Percentiles rank a stretch among this genome's conserved stretches.
These are phyloP conservation scores for Pichia sp. DNA, from an alignment of 1,139 yeast species.

Conservation along the genomic window DNA sequence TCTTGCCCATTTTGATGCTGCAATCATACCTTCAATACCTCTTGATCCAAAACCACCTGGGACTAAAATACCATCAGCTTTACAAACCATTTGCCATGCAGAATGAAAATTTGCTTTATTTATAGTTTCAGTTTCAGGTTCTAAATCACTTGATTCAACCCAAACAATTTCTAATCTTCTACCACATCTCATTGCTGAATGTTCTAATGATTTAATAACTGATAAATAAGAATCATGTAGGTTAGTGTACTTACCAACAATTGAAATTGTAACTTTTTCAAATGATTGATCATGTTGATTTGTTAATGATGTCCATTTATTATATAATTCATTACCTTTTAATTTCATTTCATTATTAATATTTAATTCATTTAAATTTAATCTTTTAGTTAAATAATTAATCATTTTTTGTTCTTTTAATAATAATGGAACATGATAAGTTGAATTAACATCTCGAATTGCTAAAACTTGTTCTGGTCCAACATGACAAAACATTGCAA, in stretches of 20 bases:
- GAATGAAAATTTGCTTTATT: slow-evolving; percentile 79
- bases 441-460: slow-evolving; percentile 93
- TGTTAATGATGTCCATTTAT: slow-evolving; percentile 78
- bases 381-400: slow-evolving; percentile 64
- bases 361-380: slow-evolving; percentile 48
- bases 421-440: slow-evolving; percentile 93
- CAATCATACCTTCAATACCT: slow-evolving; percentile 97
- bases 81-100: slow-evolving; percentile 92
- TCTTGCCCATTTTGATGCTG: slow-evolving; percentile 97
- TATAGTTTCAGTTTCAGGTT: slow-evolving; percentile 55
- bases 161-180: slow-evolving; percentile 83
- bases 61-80: slow-evolving; percentile 94
- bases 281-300: slow-evolving; percentile 70
- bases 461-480: slow-evolving; percentile 96
- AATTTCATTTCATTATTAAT: slow-evolving; percentile 49
- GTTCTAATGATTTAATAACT: slow-evolving; percentile 92
- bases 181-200: slow-evolving; percentile 84
- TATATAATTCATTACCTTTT: slow-evolving; percentile 65
- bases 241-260: slow-evolving; percentile 95
- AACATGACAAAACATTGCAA: slow-evolving; percentile 98
- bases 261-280: slow-evolving; percentile 86
- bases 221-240: slow-evolving; percentile 92
- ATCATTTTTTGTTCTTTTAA: slow-evolving; percentile 83
- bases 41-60: slow-evolving; percentile 98
- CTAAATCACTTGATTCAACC: slow-evolving; percentile 94